Base-by-base conservation (phyloP, 164 flowering plant genomes). In the Nymphaea colorata region DNA sequence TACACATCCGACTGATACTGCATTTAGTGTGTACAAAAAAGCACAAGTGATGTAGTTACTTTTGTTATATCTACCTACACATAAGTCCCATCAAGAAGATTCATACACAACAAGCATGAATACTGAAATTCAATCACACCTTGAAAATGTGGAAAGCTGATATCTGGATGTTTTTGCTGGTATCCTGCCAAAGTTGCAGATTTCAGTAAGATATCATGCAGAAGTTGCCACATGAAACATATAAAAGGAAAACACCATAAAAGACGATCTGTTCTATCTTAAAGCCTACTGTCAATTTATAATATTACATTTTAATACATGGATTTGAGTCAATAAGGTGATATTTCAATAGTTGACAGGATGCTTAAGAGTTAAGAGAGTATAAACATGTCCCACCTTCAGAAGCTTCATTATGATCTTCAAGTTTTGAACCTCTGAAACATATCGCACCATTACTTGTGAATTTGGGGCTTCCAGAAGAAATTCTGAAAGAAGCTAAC, bases 121-220 rank as follows among this genome's bases (percentile, higher is more conserved):
- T 25, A 25, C 36, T 25, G 36, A 25, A 0, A 25, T 25, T 25
- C 36, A 47, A 47, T 47, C 55, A 64, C 73, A 92, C 99, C 99
- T 94, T 94, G 77, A 94, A 94, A 71, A 94, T 85, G 75, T 94
- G 99, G 77, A 94, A 94, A 62, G 99, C 96, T 45, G 96, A 86
- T 15, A 90, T 78, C 78, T 87, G 95, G 68, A 94, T 91, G 69
- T 90, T 94, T 86, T 87, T 94, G 86, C 98, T 94, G 2, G 98
- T 82, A 68, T 94, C 99, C 99, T 94, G 92, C 76, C 71, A 42
- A 51, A 67, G 36, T 14, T n/a, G 18, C 45, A 41, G 41, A 44
- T 42, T 43, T 41, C 4, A 5, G 41, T 61, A 61, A 61, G 64
- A 61, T 61, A 36, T 8, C 16, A 55, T 8, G 16, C 15, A 6